Conservation (phyloP, 352 stramenopile genomes). For the Phytophthora fragariae region DNA sequence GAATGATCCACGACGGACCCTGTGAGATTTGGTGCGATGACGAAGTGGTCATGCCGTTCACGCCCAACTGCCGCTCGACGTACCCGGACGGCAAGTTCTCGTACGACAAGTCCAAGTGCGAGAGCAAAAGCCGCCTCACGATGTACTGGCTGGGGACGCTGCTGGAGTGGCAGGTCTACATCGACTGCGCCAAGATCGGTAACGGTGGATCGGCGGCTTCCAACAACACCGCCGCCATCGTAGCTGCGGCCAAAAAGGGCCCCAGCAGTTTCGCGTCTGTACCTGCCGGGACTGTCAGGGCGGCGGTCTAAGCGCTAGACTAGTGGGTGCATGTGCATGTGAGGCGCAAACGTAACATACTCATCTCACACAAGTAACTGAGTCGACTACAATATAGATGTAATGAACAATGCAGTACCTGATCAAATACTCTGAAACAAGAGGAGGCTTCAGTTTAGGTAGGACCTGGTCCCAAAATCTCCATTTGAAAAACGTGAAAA, state of each 20-base stretch:
- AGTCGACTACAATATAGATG: too few relatives aligned
- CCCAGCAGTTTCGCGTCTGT: background rate
- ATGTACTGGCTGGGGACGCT: slow-evolving; percentile 51
- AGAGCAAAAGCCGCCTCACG: slow-evolving; percentile 39
- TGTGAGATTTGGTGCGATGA: slow-evolving; percentile 59
- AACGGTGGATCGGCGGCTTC: slow-evolving; percentile 13
- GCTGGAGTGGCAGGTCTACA: slow-evolving; percentile 36
- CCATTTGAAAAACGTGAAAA: too few relatives aligned
- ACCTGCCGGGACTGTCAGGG: background rate
- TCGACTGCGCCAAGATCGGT: slow-evolving; percentile 31
- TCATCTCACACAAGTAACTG: too few relatives aligned
- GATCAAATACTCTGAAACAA: too few relatives aligned
- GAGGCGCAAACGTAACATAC: too few relatives aligned
- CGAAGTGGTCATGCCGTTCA: slow-evolving; percentile 49
- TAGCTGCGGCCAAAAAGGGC: background rate
- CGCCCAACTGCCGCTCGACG: slow-evolving; percentile 42
- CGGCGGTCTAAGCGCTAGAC: background rate
- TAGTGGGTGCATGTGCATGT: too few relatives aligned
- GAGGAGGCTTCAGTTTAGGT: too few relatives aligned
- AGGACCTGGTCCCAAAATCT: too few relatives aligned
- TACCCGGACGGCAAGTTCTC: slow-evolving; percentile 40
- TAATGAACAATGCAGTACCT: too few relatives aligned
- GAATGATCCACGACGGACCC: slow-evolving; percentile 49
- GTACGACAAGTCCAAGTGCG: slow-evolving; percentile 42
- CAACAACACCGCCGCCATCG: background rate